Evolutionary conservation across 768 basidiomycete genomes (phyloP).

Genomic region (Russula earlei): DNA sequence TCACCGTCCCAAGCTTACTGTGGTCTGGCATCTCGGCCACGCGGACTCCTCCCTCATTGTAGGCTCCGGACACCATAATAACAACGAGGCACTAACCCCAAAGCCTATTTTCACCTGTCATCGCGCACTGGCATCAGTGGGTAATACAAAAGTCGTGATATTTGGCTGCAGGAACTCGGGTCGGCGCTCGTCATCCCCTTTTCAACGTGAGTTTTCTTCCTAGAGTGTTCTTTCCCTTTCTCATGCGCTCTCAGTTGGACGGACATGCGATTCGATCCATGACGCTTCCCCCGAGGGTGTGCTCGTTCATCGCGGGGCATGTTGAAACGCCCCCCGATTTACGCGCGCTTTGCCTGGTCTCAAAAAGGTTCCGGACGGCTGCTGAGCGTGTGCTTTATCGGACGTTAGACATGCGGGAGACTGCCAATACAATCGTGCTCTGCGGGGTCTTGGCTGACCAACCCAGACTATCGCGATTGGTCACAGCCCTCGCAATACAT

Average conservation of each 20-base stretch:
- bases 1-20: no score
- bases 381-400: constrained; percentile 55
- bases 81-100: no score
- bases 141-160: neutral
- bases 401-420: constrained; percentile 40
- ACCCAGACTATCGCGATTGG: constrained; percentile 41
- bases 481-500: constrained; percentile 46
- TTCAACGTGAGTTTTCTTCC: neutral
- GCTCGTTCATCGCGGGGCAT: constrained; percentile 46
- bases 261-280: constrained; percentile 26
- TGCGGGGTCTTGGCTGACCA: constrained; percentile 39
- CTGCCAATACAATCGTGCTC: constrained; percentile 32
- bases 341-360: constrained; percentile 48
- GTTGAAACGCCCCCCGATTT: constrained; percentile 46
- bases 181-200: neutral
- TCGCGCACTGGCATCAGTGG: neutral
- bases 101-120: no score
- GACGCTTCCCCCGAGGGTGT: constrained; percentile 52
- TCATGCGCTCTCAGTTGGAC: neutral
- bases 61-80: no score
- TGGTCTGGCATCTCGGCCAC: no score
- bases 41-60: no score
- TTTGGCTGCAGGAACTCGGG: neutral
- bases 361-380: constrained; percentile 41
- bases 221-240: neutral